Base-by-base conservation (phyloP, 2,329 filamentous ascomycete genomes). In the Colletotrichum orbiculare region DNA sequence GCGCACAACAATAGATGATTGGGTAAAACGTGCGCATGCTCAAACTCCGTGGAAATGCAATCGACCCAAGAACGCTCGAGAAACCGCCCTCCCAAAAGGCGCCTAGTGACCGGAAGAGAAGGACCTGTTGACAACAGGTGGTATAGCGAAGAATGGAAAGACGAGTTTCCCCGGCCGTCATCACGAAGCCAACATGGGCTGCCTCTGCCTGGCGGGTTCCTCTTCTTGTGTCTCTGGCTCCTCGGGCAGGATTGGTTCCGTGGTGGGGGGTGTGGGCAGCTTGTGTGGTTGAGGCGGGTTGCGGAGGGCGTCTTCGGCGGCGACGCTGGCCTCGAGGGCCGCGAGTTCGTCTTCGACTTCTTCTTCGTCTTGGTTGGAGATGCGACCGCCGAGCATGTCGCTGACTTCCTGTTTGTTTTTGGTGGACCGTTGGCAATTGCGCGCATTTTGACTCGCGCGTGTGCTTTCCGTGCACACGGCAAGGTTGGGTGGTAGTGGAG, bases 281-380 rank as follows among this genome's bases (percentile, higher is more conserved):
- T 62, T 52, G 47, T 54, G 62, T 43, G 50, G 57, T 17, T 60
- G 54, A 37, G 64, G 38, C 12, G 55, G 58, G 58, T 66, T 66
- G 39, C 64, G 64, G 11, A 39, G 15, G 10, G 65, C 61, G 35
- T 60, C 57, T 54, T 66, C 65, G 7, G 49, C 60, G 37, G 54
- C 55, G 37, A 69, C 53, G 39, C 65, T 59, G 66, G 77, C 74
- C 76, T 94, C 91, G 69, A 99, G 83, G 1, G 89, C 90, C 60
- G 92, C 93, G 56, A 99, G 83, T 80, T 99, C 96, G 73, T 97
- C 94, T 76, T 99, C 96, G 39, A 99, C 96, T 73, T 97, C 96
- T 74, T 98, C 95, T 77, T 99, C 96, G 78, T 99, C 96, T 73
- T 96, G 91, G 73, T 94, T 96, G 12, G 94, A 93, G 82, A 99